These are phyloP conservation scores for Pestalotiopsis sp. DNA, from an alignment of 2,329 filamentous ascomycete species.

Conservation along the genomic window DNA sequence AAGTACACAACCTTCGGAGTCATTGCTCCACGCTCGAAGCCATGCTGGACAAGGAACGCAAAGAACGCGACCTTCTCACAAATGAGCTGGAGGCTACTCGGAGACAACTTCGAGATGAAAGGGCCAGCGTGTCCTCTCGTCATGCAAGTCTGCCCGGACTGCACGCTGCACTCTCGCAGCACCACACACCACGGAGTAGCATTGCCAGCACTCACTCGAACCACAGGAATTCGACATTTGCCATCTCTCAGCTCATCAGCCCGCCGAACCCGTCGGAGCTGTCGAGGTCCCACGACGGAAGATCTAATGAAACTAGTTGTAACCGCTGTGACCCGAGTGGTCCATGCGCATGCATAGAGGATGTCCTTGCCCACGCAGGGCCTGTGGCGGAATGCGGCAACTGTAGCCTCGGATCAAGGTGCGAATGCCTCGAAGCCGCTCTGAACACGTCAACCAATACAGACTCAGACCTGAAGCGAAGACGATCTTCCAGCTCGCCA, in stretches of 20 bases:
- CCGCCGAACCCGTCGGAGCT: constrained; percentile 44
- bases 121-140: constrained; percentile 26
- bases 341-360: constrained; percentile 61
- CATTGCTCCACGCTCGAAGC: constrained; percentile 66
- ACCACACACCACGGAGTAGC: constrained; percentile 29
- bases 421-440: constrained; percentile 60
- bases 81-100: constrained; percentile 31
- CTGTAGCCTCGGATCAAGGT: constrained; percentile 64
- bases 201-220: constrained; percentile 25
- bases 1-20: constrained; percentile 67
- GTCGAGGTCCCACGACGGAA: constrained; percentile 27
- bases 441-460: constrained; percentile 36
- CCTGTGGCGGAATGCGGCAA: constrained; percentile 64
- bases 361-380: constrained; percentile 50
- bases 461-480: constrained; percentile 51
- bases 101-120: constrained; percentile 27
- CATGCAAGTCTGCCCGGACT: constrained; percentile 28
- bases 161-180: constrained; percentile 22
- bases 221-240: constrained; percentile 45
- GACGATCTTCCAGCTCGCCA: constrained; percentile 46
- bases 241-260: constrained; percentile 61
- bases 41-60: constrained; percentile 61
- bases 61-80: constrained; percentile 42
- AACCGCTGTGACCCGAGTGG: constrained; percentile 57
- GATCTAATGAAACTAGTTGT: constrained; percentile 43